Evolutionary conservation across 257 asterid species (phyloP).

Genomic region (Ophiorrhiza pumila): DNA sequence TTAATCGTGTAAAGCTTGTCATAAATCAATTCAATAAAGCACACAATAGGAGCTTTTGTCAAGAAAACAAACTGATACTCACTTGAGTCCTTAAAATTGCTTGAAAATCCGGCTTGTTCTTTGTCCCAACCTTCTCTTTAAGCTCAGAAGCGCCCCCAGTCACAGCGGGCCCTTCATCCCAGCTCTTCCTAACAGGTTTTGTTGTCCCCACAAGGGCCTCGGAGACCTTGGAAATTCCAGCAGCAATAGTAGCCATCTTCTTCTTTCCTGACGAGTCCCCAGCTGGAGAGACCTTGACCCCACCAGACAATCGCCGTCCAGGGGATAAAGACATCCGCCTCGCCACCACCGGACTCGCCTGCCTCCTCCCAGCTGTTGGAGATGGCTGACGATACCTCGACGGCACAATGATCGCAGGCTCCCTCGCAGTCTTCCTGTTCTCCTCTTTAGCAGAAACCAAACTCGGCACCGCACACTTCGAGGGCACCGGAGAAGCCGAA

Average conservation of each 20-base stretch:
- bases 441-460: slow-evolving; percentile 81
- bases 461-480: slow-evolving; percentile 88
- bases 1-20: too few relatives aligned
- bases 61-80: not conserved
- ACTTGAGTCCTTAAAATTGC: slow-evolving; percentile 97
- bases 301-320: slow-evolving; percentile 71
- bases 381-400: slow-evolving; percentile 93
- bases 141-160: slow-evolving; percentile 48
- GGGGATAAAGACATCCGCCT: slow-evolving; percentile 92
- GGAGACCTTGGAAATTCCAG: slow-evolving; percentile 72
- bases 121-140: slow-evolving; percentile 43
- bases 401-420: slow-evolving; percentile 85
- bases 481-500: slow-evolving; percentile 83
- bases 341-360: slow-evolving; percentile 66
- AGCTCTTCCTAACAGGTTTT: slow-evolving; percentile 69
- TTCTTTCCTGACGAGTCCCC: slow-evolving; percentile 76
- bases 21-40: not conserved
- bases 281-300: slow-evolving; percentile 59
- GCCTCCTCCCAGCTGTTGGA: slow-evolving; percentile 64
- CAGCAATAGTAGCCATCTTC: slow-evolving; percentile 60
- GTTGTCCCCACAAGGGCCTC: slow-evolving; percentile 63
- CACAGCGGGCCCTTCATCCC: slow-evolving; percentile 67
- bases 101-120: slow-evolving; percentile 61
- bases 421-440: slow-evolving; percentile 61
- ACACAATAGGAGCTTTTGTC: not conserved